Conservation (phyloP, 2,329 filamentous ascomycete genomes). For the Ustulina deusta region DNA sequence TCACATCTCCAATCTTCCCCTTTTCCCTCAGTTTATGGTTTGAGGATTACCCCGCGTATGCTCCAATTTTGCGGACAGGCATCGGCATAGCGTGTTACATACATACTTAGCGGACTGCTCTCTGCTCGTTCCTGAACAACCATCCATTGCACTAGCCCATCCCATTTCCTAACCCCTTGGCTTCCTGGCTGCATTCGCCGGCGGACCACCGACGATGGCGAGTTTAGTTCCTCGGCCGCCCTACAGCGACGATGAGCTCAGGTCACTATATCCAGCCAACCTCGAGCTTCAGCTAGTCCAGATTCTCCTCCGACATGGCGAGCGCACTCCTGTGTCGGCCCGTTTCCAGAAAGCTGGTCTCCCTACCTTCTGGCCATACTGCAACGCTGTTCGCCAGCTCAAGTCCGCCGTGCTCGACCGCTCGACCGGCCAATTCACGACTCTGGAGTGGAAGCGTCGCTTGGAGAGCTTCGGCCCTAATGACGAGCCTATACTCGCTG, state of each 20-base stretch:
- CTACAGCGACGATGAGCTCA: conserved; percentile 85
- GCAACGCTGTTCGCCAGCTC: conserved; percentile 79
- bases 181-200: conserved; percentile 1
- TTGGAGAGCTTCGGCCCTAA: conserved; percentile 83
- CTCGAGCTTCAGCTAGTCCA: conserved; percentile 92
- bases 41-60: conserved; percentile 1
- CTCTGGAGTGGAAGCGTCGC: conserved; percentile 73
- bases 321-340: conserved; percentile 86
- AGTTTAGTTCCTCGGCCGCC: conserved; percentile 78
- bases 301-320: conserved; percentile 82
- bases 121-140: neutral
- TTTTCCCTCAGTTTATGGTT: neutral
- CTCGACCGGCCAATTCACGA: conserved; percentile 55
- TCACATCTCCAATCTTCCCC: neutral
- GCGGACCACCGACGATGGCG: conserved; percentile 70
- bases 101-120: neutral
- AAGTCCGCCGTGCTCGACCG: conserved; percentile 63
- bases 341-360: conserved; percentile 85
- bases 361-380: conserved; percentile 88
- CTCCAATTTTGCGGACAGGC: neutral
- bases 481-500: conserved; percentile 76
- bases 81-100: neutral
- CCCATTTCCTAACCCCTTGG: no score
- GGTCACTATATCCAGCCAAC: conserved; percentile 80
- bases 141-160: neutral